Conservation (phyloP, 2,329 filamentous ascomycete genomes). For the Cercospora janseana region DNA sequence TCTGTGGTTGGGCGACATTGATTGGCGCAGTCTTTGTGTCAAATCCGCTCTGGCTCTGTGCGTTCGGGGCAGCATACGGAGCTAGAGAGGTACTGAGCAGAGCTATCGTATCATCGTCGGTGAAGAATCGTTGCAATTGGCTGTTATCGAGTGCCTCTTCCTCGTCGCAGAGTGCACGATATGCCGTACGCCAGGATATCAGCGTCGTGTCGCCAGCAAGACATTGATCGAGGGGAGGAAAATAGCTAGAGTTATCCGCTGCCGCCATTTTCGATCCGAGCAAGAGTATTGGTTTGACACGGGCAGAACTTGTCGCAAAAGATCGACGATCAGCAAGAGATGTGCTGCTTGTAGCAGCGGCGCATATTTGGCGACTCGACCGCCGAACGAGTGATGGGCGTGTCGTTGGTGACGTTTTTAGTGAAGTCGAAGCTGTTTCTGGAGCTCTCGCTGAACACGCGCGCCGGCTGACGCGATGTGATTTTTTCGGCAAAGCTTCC, state of each 20-base stretch:
- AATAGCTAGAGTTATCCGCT: slow-evolving; percentile 51
- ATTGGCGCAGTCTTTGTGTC: slow-evolving; percentile 85
- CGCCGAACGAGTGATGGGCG: neutral
- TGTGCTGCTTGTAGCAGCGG: neutral
- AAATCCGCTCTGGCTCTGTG: slow-evolving; percentile 56
- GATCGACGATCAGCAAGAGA: neutral
- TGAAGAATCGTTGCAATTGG: slow-evolving; percentile 64
- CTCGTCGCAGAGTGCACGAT: slow-evolving; percentile 53
- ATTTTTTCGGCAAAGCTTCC: slow-evolving; percentile 6
- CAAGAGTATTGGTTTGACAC: neutral
- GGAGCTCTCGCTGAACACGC: slow-evolving; percentile 1
- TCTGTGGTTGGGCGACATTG: slow-evolving; percentile 68
- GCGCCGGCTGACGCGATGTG: slow-evolving; percentile 3
- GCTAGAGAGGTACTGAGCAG: slow-evolving; percentile 67
- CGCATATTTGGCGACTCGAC: neutral
- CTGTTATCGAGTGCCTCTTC: slow-evolving; percentile 53
- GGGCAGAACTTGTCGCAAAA: neutral
- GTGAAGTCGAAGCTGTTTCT: neutral
- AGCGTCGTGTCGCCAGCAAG: slow-evolving; percentile 76
- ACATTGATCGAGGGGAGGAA: slow-evolving; percentile 81
- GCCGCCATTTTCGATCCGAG: neutral
- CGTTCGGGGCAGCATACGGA: slow-evolving; percentile 63
- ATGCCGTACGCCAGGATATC: slow-evolving; percentile 64
- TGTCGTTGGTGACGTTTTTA: neutral
- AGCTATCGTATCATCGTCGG: slow-evolving; percentile 64